Evolutionary conservation across 2,329 filamentous ascomycete species (phyloP), one percentile per base, ranked within the genome.

Genomic region (Nothophaeocryptopus gaeumannii): DNA sequence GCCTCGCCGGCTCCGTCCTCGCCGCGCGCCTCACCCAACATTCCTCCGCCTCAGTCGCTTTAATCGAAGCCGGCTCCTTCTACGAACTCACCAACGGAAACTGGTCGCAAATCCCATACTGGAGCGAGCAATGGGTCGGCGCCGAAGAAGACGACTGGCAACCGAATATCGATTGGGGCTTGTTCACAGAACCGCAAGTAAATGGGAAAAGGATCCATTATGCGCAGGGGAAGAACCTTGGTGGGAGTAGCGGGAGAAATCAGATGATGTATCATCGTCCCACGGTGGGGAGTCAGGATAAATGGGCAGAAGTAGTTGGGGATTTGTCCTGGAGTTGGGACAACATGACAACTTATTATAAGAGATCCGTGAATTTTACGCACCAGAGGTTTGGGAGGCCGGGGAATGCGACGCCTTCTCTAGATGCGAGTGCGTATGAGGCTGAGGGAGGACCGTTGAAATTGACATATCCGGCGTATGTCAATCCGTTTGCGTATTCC

Each of bases 281-380:
- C 1, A 67, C 66, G 3, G 51, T 53, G 10, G 67, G 59, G 9
- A 59, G 61, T 11, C 63, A 69, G 53, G 55, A 68, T 40, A 50
- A 37, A 31, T 72, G 68, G 66, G 77, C 76, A 2, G 66, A 68
- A 12, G 61, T 84, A 15, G 86, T 83, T 1, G 82, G 82, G 2
- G 83, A 86, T 58, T 56, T 66, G 2, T 79, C 79, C 0, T 86
- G 82, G 81, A 68, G 70, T 0, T 69, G 80, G 0, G 67, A 69
- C 0, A 81, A 80, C 50, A 84, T 85, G 81, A 71, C 78, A 50
- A 68, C 75, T 51, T 80, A 82, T 66, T 81, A 79, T 45, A 59
- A 70, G 40, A 71, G 71, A 49, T 58, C 46, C 11, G 47, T 58
- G 13, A 39, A 59, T 5, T 55, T 61, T 14, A 56, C 48, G 10